Evolutionary conservation across 179 eudicot species (phyloP), one percentile per base, ranked within the genome.

Genomic region (Actinidia polygama): DNA sequence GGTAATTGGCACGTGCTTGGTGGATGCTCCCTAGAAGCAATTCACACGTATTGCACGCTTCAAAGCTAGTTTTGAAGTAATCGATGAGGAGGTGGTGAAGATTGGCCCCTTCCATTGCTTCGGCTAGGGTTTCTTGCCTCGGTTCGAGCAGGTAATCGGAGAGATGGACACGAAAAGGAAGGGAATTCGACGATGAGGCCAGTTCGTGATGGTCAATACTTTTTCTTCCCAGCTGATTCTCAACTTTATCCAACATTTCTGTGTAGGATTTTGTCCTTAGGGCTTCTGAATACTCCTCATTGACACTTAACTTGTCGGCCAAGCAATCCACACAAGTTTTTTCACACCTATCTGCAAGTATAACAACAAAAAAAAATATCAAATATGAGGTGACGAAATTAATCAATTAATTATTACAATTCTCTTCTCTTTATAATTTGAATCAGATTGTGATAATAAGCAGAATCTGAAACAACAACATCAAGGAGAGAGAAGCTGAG

Each of bases 181-280:
- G 79, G 26, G 90, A 77, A 1, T 40, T 40, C 4, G 91, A 79
- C 0, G 87, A 78, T 3, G 80, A 6, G 80, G 46, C 11, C 11
- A 76, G 54, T 80, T 83, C 9, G 87, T 76, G 8, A 82, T 70
- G 62, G 51, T 40, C 44, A 40, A 40, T 40, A 1, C 70, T 85
- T 70, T 73, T 80, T 70, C 78, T 83, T 72, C 72, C 49, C 7
- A 87, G 59, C 40, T 86, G 89, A 57, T 79, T 69, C 75, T 94
- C 87, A 82, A 90, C 92, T 88, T 88, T 89, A 70, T 82, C 85
- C 62, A 84, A 87, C 3, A 96, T 89, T 19, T 96, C 94, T 9
- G 78, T 83, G 85, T 86, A 96, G 0, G 98, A 94, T 50, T 90
- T 87, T 6, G 96, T 94, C 83, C 97, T 87, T 26, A 92, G 88